Conservation (phyloP, 345 rosid species). For the Boechera divaricarpa region DNA sequence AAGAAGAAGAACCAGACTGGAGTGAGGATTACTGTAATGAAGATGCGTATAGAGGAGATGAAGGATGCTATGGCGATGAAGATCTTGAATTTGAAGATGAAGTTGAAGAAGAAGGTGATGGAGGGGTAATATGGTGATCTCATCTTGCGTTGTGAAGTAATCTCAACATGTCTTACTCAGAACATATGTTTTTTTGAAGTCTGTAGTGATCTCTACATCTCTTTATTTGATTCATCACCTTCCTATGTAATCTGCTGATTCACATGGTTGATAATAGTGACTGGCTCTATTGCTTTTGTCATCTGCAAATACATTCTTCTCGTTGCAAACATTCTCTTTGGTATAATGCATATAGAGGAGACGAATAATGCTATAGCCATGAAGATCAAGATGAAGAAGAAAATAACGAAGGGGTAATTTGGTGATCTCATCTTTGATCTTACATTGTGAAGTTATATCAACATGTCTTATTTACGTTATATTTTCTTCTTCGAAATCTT, state of each 20-base stretch:
- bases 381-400: not conserved
- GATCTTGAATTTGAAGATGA: constrained; percentile 31
- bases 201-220: not conserved
- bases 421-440: not conserved
- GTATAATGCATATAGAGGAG: not conserved
- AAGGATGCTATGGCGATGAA: constrained; percentile 11
- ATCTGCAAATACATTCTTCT: constrained; percentile 7
- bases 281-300: constrained; percentile 1
- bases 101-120: constrained; percentile 26
- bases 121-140: constrained; percentile 40
- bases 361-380: not conserved
- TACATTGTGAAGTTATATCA: not conserved
- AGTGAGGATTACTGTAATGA: constrained; percentile 29
- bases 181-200: not conserved
- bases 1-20: constrained; percentile 30
- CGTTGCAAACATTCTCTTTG: constrained; percentile 1
- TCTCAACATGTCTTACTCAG: constrained; percentile 15
- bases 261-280: constrained; percentile 10
- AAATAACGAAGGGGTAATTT: not conserved
- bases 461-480: not conserved
- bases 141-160: constrained; percentile 26
- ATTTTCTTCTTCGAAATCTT: too few relatives aligned
- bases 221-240: constrained; percentile 15
- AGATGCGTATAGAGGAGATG: constrained; percentile 22
- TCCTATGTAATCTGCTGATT: constrained; percentile 2